These are phyloP conservation scores for Bauhinia variegata DNA, from an alignment of 306 rosid genomes.

Conservation along the genomic window DNA sequence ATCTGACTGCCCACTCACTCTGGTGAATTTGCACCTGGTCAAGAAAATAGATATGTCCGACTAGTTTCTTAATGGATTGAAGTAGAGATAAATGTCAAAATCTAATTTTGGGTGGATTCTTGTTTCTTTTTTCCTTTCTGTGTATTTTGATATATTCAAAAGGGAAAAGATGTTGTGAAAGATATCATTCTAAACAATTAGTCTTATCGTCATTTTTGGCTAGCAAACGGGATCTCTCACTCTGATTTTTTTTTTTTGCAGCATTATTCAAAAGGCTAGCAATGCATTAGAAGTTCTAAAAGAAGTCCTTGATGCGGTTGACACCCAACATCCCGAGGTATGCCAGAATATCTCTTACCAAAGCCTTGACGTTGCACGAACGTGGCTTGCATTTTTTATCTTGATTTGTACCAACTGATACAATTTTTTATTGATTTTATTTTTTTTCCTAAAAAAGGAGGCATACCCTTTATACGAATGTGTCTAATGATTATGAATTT, in stretches of 20 bases:
- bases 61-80: neutral
- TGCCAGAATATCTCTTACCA: constrained; percentile 29
- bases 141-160: no score
- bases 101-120: constrained; percentile 10
- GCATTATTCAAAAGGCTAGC: constrained; percentile 83
- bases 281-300: constrained; percentile 81
- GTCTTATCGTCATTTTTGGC: constrained; percentile 17
- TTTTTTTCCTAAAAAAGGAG: no score
- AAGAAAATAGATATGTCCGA: neutral
- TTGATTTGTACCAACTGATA: constrained; percentile 20
- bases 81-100: constrained; percentile 13
- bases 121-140: no score
- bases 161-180: no score
- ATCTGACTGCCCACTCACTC: neutral
- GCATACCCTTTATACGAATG: no score
- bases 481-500: no score
- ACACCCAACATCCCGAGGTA: constrained; percentile 79
- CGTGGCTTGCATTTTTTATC: neutral
- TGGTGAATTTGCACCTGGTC: constrained; percentile 2
- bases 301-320: constrained; percentile 91
- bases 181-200: constrained; percentile 10
- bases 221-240: constrained; percentile 23
- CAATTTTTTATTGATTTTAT: no score
- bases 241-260: constrained; percentile 47
- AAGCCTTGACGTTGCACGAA: constrained; percentile 3